phyloP scores from a whole-genome alignment of 2,329 filamentous ascomycete genomes.

The Fusarium longipes region DNA sequence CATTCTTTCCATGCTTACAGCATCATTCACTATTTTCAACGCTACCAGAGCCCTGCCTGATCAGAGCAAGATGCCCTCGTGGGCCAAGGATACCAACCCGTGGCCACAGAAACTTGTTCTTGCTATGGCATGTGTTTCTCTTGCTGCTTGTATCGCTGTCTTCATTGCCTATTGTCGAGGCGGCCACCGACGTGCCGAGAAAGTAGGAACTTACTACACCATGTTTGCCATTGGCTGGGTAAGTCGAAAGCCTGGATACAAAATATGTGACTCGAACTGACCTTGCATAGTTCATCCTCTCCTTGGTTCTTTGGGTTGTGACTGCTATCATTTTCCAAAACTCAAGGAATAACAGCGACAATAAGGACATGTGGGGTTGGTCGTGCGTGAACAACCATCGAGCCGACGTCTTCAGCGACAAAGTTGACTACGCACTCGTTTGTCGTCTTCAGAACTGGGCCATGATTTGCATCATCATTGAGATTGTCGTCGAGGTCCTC shows the following conservation, averaged over 20 bases:
- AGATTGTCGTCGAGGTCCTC: conserved; percentile 91
- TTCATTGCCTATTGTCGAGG: conserved; percentile 89
- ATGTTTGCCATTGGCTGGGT: conserved; percentile 88
- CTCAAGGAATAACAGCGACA: conserved; percentile 73
- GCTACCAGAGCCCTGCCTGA: conserved; percentile 79
- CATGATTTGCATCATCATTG: conserved; percentile 96
- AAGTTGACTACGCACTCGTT: conserved; percentile 88
- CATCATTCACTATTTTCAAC: conserved; percentile 94
- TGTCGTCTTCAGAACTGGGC: conserved; percentile 96
- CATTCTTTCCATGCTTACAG: conserved; percentile 87
- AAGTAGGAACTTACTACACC: conserved; percentile 94
- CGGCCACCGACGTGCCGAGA: conserved; percentile 89
- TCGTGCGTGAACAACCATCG: conserved; percentile 92
- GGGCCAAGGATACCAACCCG: conserved; percentile 80
- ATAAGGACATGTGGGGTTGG: conserved; percentile 98
- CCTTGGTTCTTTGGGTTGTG: conserved; percentile 90
- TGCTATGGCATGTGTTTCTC: conserved; percentile 80
- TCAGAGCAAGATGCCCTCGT: conserved; percentile 84
- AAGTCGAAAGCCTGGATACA: conserved; percentile 25
- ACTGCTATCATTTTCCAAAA: conserved; percentile 87
- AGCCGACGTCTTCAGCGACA: conserved; percentile 77
- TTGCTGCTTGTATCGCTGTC: conserved; percentile 81
- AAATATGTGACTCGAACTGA: conserved; percentile 1
- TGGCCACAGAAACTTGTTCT: conserved; percentile 94
- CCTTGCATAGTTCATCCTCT: conserved; percentile 77